Evolutionary conservation across 176 grass and related monocot species (phyloP).

Genomic region (Oropetium thomaeum): DNA sequence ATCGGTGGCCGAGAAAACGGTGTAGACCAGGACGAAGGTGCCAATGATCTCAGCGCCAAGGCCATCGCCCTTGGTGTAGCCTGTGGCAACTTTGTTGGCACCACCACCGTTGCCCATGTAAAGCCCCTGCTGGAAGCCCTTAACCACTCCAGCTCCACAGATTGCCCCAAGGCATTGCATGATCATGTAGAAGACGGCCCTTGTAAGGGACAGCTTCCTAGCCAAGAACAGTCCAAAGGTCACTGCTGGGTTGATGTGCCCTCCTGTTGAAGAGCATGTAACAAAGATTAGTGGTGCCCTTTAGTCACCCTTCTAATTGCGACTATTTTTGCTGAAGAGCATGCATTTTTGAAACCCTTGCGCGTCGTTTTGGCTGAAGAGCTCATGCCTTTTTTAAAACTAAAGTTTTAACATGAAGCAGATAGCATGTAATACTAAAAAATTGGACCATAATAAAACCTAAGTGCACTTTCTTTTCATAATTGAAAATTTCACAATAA

Average conservation of each 20-base stretch:
- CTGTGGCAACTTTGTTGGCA: constrained; percentile 57
- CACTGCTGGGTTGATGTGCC: constrained; percentile 92
- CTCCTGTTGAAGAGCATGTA: constrained; percentile 47
- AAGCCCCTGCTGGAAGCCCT: constrained; percentile 80
- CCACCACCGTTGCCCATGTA: constrained; percentile 80
- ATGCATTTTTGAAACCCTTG: not conserved
- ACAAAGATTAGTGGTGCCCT: constrained; percentile 17
- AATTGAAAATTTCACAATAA: not conserved
- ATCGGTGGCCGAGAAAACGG: constrained; percentile 91
- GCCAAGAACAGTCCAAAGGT: constrained; percentile 87
- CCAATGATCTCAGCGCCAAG: constrained; percentile 87
- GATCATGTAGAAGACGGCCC: constrained; percentile 86
- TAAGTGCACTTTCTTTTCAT: not conserved
- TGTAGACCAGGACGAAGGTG: constrained; percentile 93
- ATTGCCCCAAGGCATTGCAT: constrained; percentile 94
- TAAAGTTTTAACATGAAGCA: not conserved
- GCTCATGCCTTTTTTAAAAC: too few relatives aligned
- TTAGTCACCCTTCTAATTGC: not conserved
- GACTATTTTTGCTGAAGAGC: not conserved
- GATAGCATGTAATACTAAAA: not conserved
- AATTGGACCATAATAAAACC: not conserved
- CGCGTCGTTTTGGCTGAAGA: too few relatives aligned
- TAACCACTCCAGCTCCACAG: constrained; percentile 81
- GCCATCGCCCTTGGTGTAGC: constrained; percentile 80
- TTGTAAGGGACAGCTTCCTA: constrained; percentile 74